These are phyloP conservation scores for Bryoerythrophyllum caledonicum DNA, from an alignment of 225 moss, liverwort and hornwort species.

Conservation along the genomic window DNA sequence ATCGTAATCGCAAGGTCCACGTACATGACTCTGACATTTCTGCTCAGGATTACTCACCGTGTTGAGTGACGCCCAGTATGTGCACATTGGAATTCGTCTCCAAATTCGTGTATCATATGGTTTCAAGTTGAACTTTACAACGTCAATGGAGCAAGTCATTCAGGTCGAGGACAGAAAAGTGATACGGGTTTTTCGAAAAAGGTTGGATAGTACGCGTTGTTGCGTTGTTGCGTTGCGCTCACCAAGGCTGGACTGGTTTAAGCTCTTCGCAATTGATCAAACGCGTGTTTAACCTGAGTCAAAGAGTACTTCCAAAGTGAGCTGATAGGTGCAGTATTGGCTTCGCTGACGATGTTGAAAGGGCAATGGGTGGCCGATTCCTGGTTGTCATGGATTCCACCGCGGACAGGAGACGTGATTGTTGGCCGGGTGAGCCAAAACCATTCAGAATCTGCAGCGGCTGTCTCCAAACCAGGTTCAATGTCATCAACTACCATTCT, in stretches of 20 bases:
- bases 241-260: neutral
- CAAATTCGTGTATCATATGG: too few species aligned
- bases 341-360: conserved; percentile 1
- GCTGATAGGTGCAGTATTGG: neutral
- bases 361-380: neutral
- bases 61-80: too few species aligned
- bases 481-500: neutral
- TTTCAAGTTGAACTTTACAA: conserved; percentile 1
- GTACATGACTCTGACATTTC: too few species aligned
- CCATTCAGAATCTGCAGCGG: conserved; percentile 2
- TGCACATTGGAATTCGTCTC: neutral
- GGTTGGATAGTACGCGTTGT: neutral
- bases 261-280: conserved; percentile 12
- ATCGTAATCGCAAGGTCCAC: too few species aligned
- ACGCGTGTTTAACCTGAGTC: conserved; percentile 9
- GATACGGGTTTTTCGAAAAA: neutral
- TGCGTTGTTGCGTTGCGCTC: neutral
- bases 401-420: conserved; percentile 18
- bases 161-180: neutral
- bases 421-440: conserved; percentile 16
- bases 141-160: neutral
- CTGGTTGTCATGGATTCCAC: conserved; percentile 18
- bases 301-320: conserved; percentile 21
- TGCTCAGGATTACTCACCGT: too few species aligned
- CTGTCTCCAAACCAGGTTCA: neutral